Evolutionary conservation across 2,329 filamentous ascomycete genomes (phyloP), one percentile per base, ranked within the genome.

Genomic region (Zarea fungicola): DNA sequence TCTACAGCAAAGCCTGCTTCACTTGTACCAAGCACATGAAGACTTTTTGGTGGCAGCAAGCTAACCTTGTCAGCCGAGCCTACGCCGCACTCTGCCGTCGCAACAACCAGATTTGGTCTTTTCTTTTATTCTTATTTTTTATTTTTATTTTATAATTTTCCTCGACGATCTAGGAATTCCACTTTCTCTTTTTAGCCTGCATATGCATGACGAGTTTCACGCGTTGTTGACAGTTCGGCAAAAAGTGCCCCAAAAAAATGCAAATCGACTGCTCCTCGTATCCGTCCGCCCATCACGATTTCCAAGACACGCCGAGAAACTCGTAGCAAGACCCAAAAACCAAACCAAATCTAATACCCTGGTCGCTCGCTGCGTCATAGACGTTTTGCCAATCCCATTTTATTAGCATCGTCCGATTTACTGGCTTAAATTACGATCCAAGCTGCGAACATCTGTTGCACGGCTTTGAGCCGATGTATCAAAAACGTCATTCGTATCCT

Each of bases 1-100:
- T 47, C 44, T 40, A 26, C 44, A 47, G 22, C 35, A 28, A 47
- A 40, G 36, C 32, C 29, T 47, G 43, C 44, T 39, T 40, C 25
- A 23, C 23, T 46, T 28, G 25, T 29, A 18, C 31, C 35, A 32
- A 13, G 6, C 19, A 26, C 31, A 35, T 45, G 25, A 13, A 39
- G 19, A 37, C 9, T 47, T 28, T 39, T 39, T 26, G 37, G 43
- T 23, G 4, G 16, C 25, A 22, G 18, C 25, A 14, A 18, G 29
- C 34, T 21, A 5, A 28, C 28, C 16, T 26, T 23, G 43, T 45
- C 44, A 47, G 35, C 44, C 35, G 19, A 35, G 44, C 19, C 32
- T 37, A 22, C 35, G 23, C 14, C 35, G 22, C 13, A 10, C n/a
- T 34, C 18, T 7, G 7, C 26, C 26, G 26, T 31, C 19, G 23